Base-by-base conservation (phyloP, 2,329 filamentous ascomycete genomes). In the Cadophora luteo-olivacea region DNA sequence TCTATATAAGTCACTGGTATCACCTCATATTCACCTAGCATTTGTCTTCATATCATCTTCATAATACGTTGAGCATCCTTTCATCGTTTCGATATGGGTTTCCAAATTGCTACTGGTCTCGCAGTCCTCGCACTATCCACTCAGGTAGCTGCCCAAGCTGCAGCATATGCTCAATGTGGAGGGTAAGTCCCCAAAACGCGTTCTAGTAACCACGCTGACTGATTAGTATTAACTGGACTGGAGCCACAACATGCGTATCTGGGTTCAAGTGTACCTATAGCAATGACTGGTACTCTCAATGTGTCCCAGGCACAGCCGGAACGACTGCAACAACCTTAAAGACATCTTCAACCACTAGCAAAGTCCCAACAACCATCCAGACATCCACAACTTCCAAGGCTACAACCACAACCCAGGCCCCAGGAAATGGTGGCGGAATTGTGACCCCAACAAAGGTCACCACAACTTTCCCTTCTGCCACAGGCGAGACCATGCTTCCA, bases 401-500 rank as follows among this genome's bases (percentile, higher is more conserved):
- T 19, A 45, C 41, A 11, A 45, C 41, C 14, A 45, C 41, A 6
- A 45, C 41, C 41, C 16, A 16, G 12, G 41, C 41, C 6, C 41
- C 41, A 45, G 41, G 41, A 45, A 14, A 14, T 19, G 41, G 41
- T 6, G 51, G 51, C 14, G 51, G 51, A 25, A 54, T 54, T 7
- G 51, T 54, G 12, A 54, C 51, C 11, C 24, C 51, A 14, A 54
- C 51, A 29, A 54, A 54, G 16, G 51, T 16, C 51, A 29, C 51
- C 8, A 54, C 51, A 14, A 54, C 24, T 3, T 54, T 54, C 51
- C 51, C 51, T 24, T 29, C 24, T 25, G 9, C 51, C 4, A 54
- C 24, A 54, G 24, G 51, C 24, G 51, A 54, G 51, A 54, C 51
- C 3, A 54, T 16, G 51, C 51, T 54, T 25, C 51, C 51, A 54